These are phyloP conservation scores for Helotiales sp. DNA, from an alignment of 2,329 filamentous ascomycete genomes.

Conservation along the genomic window DNA sequence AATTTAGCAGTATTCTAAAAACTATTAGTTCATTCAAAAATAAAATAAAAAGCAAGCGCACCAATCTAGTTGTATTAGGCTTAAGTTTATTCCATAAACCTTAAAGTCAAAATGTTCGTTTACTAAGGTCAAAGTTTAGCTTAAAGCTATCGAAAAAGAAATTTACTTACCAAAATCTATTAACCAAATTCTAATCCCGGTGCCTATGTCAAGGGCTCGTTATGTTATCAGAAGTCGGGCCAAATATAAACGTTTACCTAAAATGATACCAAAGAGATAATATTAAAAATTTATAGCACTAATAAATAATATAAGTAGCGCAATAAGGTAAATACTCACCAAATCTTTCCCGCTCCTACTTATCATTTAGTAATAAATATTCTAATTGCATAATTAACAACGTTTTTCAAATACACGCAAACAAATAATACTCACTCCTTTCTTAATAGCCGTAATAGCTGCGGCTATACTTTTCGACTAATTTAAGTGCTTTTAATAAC, in stretches of 20 bases:
- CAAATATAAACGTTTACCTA: background rate
- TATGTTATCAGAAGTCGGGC: background rate
- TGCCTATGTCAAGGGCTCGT: constrained; percentile 12
- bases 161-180: background rate
- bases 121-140: background rate
- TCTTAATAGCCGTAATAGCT: background rate
- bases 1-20: constrained; percentile 4
- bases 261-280: background rate
- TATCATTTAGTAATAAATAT: constrained; percentile 3
- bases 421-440: background rate
- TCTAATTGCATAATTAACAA: background rate
- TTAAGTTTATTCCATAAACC: constrained; percentile 6
- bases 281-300: background rate
- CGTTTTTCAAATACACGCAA: background rate
- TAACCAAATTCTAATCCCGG: constrained; percentile 12
- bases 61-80: background rate
- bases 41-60: background rate
- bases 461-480: constrained; percentile 1
- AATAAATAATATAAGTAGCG: background rate
- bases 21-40: constrained; percentile 4
- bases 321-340: background rate
- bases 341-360: constrained; percentile 3
- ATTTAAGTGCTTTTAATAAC: background rate
- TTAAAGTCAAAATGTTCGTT: background rate
- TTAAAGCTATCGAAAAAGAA: background rate